phyloP scores from a whole-genome alignment of 805 yeast species.

The Candida patagonica region DNA sequence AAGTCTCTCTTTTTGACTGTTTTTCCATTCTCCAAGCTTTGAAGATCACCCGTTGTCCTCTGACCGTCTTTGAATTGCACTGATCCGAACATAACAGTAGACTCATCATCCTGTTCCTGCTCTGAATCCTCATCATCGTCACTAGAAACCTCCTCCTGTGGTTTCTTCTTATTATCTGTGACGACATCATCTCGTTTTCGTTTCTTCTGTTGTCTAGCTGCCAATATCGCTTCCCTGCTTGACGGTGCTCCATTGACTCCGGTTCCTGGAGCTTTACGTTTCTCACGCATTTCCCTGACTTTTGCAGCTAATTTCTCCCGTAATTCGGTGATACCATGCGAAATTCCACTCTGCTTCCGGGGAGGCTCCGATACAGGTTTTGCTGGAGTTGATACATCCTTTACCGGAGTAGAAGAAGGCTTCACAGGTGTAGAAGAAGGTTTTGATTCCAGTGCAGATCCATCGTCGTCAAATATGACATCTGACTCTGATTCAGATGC shows the following conservation, averaged over 20 bases:
- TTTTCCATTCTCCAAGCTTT: slow-evolving; percentile 43
- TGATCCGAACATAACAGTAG: slow-evolving; percentile 62
- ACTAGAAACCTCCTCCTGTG: slow-evolving; percentile 34
- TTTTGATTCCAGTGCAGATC: slow-evolving; percentile 35
- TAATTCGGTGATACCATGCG: slow-evolving; percentile 47
- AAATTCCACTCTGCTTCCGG: slow-evolving; percentile 18
- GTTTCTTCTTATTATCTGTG: slow-evolving; percentile 27
- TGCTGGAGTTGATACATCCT: not conserved
- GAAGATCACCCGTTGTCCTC: slow-evolving; percentile 62
- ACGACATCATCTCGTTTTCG: slow-evolving; percentile 17
- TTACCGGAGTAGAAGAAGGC: not conserved
- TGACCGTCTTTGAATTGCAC: slow-evolving; percentile 78
- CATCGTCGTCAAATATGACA: slow-evolving; percentile 65
- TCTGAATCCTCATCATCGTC: slow-evolving; percentile 30
- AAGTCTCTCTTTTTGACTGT: slow-evolving; percentile 82
- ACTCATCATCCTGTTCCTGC: slow-evolving; percentile 27
- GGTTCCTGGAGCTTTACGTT: slow-evolving; percentile 88
- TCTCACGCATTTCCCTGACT: slow-evolving; percentile 60
- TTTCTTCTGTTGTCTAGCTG: slow-evolving; percentile 29
- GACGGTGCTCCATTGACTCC: slow-evolving; percentile 71
- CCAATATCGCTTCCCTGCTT: slow-evolving; percentile 71
- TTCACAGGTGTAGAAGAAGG: slow-evolving; percentile 4
- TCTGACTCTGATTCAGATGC: slow-evolving; percentile 5
- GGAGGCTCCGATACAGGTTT: slow-evolving; percentile 12
- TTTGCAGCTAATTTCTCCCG: slow-evolving; percentile 71